phyloP scores from a whole-genome alignment of 139 green algal species.

The Nannochloris sp. region DNA sequence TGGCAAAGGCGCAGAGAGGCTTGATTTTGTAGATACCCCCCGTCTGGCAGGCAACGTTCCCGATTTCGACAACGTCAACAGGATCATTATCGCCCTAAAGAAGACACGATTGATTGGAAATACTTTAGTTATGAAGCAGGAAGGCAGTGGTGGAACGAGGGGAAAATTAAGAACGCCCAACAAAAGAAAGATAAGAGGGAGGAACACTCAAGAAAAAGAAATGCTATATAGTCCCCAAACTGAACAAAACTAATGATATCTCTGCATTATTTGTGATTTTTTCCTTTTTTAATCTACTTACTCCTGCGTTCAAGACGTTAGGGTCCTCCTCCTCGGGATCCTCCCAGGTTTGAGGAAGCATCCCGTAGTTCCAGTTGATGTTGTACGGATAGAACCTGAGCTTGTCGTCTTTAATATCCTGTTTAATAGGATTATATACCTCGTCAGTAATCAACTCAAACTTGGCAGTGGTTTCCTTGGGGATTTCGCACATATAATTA shows the following conservation, averaged over 20 bases:
- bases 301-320: slow-evolving; percentile 39
- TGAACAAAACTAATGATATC: too few relatives aligned
- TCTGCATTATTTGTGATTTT: too few relatives aligned
- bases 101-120: background rate
- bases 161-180: too few relatives aligned
- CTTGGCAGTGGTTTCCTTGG: slow-evolving; percentile 96
- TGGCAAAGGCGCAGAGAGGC: slow-evolving; percentile 79
- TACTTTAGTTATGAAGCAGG: too few relatives aligned
- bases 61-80: slow-evolving; percentile 98
- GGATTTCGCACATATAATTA: slow-evolving; percentile 99
- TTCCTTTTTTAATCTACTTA: too few relatives aligned
- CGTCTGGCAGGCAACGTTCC: slow-evolving; percentile 48
- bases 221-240: too few relatives aligned
- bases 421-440: slow-evolving; percentile 95
- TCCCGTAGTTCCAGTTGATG: slow-evolving; percentile 99
- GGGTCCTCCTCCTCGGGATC: slow-evolving; percentile 70
- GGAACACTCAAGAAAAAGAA: too few relatives aligned
- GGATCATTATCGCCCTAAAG: slow-evolving; percentile 93
- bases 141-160: too few relatives aligned
- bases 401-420: slow-evolving; percentile 99
- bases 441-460: slow-evolving; percentile 98
- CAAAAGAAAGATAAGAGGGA: too few relatives aligned
- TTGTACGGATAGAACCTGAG: slow-evolving; percentile 99
- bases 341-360: slow-evolving; percentile 98
- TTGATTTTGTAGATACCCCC: slow-evolving; percentile 88